Conservation (phyloP, 345 rosid genomes). For the Passiflora organensis region DNA sequence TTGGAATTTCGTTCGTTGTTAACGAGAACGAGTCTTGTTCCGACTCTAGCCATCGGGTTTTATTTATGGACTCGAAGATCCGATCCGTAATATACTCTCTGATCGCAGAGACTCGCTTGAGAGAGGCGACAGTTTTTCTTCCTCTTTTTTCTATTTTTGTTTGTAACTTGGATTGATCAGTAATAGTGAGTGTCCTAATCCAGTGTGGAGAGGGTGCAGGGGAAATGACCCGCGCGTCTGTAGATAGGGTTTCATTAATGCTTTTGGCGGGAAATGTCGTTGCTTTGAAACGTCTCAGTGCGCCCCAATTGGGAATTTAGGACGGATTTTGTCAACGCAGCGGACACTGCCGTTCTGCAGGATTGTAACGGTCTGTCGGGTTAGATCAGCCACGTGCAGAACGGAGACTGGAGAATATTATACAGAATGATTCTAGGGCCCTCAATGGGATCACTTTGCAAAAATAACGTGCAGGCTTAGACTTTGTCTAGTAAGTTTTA, state of each 20-base stretch:
- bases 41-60: constrained; percentile 21
- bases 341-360: no score
- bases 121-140: constrained; percentile 21
- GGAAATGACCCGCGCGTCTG: not conserved
- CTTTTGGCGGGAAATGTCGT: no score
- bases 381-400: no score
- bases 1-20: not conserved
- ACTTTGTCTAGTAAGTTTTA: no score
- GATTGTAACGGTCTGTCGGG: no score
- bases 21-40: constrained; percentile 2
- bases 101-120: constrained; percentile 22
- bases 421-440: no score
- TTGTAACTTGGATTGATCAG: constrained; percentile 9
- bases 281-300: no score
- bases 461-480: no score
- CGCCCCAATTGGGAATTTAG: no score
- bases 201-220: constrained; percentile 27
- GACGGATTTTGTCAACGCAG: no score
- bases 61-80: constrained; percentile 38
- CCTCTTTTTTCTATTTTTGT: constrained; percentile 17
- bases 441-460: no score
- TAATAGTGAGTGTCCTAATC: constrained; percentile 24
- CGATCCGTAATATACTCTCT: constrained; percentile 50
- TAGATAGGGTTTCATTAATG: not conserved
- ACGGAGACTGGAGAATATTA: no score